phyloP scores from a whole-genome alignment of 306 rosid genomes.

The Inga leiocalycina region DNA sequence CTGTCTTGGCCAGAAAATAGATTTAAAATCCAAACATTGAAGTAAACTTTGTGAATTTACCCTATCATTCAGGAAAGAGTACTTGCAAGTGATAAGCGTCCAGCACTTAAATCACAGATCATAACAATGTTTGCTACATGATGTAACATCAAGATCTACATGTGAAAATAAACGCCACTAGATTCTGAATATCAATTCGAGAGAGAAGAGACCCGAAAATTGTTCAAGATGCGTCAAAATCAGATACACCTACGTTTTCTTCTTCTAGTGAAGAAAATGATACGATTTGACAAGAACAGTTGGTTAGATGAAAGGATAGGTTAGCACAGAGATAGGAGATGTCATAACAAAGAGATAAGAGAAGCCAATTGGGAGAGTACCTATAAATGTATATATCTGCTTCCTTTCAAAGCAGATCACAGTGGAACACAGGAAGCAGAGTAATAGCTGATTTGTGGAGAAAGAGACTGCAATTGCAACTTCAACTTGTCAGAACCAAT shows the following conservation, averaged over 20 bases:
- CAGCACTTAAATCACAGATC: background rate
- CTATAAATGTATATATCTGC: slow-evolving; percentile 24
- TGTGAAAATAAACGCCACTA: background rate
- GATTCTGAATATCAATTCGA: slow-evolving; percentile 8
- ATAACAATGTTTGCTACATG: background rate
- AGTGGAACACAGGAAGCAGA: background rate
- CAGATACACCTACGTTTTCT: background rate
- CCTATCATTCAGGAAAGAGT: background rate
- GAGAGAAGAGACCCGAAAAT: slow-evolving; percentile 3
- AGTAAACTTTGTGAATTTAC: background rate
- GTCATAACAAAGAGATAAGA: background rate
- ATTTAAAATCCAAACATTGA: background rate
- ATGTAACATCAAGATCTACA: background rate
- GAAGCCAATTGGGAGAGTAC: slow-evolving; percentile 15
- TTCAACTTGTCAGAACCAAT: background rate
- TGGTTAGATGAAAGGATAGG: background rate
- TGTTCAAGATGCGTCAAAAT: background rate
- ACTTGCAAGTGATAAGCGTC: background rate
- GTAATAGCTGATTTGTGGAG: background rate
- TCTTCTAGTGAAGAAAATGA: background rate
- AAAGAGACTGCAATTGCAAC: background rate
- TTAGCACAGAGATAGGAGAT: slow-evolving; percentile 10
- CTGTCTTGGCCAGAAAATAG: background rate
- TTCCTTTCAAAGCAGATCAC: background rate
- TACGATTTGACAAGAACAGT: background rate